These are phyloP conservation scores for Thermomyces lanuginosus DNA, from an alignment of 2,329 filamentous ascomycete species.

Conservation along the genomic window DNA sequence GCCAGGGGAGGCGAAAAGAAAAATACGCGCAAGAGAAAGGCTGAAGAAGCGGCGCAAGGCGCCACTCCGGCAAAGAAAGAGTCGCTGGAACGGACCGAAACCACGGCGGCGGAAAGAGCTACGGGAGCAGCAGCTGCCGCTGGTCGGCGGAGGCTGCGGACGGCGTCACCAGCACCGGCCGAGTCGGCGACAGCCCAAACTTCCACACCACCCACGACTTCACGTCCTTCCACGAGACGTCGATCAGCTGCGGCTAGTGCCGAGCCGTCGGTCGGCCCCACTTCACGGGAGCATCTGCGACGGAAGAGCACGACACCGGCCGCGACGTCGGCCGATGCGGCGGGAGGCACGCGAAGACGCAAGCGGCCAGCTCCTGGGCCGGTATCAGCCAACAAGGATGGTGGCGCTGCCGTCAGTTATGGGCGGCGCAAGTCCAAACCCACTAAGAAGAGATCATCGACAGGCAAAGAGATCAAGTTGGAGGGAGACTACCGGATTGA, in stretches of 20 bases:
- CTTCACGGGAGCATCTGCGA: slow-evolving; percentile 18
- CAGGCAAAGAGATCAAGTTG: slow-evolving; percentile 13
- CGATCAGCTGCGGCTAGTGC: slow-evolving; percentile 14
- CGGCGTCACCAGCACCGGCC: slow-evolving; percentile 18
- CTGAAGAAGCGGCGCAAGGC: slow-evolving; percentile 35
- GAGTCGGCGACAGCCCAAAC: slow-evolving; percentile 10
- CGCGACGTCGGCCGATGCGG: slow-evolving; percentile 25
- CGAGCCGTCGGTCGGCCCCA: slow-evolving; percentile 10
- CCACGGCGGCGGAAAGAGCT: slow-evolving; percentile 11
- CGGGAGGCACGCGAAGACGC: slow-evolving; percentile 31
- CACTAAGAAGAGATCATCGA: slow-evolving; percentile 23
- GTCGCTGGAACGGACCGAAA: too few species aligned
- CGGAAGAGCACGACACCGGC: slow-evolving; percentile 28
- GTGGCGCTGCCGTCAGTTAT: slow-evolving; percentile 45
- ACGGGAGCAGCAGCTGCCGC: slow-evolving; percentile 7
- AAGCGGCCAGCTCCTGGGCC: slow-evolving; percentile 45
- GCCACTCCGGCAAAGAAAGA: too few species aligned
- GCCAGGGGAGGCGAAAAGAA: slow-evolving; percentile 11
- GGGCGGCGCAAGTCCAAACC: slow-evolving; percentile 43
- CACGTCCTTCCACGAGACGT: slow-evolving; percentile 19
- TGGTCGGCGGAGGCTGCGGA: slow-evolving; percentile 1
- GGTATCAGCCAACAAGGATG: slow-evolving; percentile 40
- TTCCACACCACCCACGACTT: slow-evolving; percentile 16
- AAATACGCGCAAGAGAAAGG: slow-evolving; percentile 37
- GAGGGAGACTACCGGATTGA: slow-evolving; percentile 30